Percentiles rank a stretch among this genome's conserved stretches.
phyloP scores from a whole-genome alignment of 2,329 filamentous ascomycete species.

The Pseudonectria foliicola region DNA sequence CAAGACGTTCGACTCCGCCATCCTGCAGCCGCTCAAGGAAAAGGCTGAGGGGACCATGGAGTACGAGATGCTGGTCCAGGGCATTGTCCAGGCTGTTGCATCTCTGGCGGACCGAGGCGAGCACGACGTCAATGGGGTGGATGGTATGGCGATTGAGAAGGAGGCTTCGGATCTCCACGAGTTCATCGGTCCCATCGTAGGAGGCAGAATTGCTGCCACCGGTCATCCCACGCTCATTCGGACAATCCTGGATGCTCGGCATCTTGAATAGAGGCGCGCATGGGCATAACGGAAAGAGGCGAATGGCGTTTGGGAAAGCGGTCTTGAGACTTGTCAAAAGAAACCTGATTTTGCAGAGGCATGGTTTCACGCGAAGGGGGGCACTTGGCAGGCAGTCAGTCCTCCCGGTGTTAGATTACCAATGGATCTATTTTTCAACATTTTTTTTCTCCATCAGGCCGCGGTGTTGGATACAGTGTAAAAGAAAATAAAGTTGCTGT shows the following conservation, averaged over 20 bases:
- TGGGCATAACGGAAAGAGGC: slow-evolving; percentile 7
- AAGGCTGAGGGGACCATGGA: slow-evolving; percentile 44
- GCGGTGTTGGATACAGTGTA: too few relatives aligned
- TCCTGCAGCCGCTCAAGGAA: slow-evolving; percentile 47
- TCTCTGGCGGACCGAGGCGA: slow-evolving; percentile 33
- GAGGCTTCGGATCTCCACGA: slow-evolving; percentile 42
- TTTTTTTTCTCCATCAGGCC: background rate
- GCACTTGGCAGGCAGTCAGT: too few relatives aligned
- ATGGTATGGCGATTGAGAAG: slow-evolving; percentile 29
- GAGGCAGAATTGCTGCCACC: slow-evolving; percentile 38
- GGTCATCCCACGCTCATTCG: slow-evolving; percentile 41
- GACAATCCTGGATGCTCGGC: slow-evolving; percentile 47
- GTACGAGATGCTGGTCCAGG: slow-evolving; percentile 49
- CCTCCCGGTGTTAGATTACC: too few relatives aligned
- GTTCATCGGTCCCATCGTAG: slow-evolving; percentile 49
- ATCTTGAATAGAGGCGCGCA: slow-evolving; percentile 34
- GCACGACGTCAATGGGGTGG: slow-evolving; percentile 32
- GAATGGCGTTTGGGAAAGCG: slow-evolving; percentile 21
- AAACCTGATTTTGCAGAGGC: background rate
- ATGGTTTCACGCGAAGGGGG: too few relatives aligned
- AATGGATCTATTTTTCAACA: too few relatives aligned
- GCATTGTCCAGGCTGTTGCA: slow-evolving; percentile 46
- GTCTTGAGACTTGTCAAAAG: slow-evolving; percentile 2
- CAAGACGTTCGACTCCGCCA: slow-evolving; percentile 44
- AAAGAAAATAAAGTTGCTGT: too few relatives aligned